Evolutionary conservation across 768 basidiomycete genomes (phyloP).

Genomic region (Phanerochaete sordida): DNA sequence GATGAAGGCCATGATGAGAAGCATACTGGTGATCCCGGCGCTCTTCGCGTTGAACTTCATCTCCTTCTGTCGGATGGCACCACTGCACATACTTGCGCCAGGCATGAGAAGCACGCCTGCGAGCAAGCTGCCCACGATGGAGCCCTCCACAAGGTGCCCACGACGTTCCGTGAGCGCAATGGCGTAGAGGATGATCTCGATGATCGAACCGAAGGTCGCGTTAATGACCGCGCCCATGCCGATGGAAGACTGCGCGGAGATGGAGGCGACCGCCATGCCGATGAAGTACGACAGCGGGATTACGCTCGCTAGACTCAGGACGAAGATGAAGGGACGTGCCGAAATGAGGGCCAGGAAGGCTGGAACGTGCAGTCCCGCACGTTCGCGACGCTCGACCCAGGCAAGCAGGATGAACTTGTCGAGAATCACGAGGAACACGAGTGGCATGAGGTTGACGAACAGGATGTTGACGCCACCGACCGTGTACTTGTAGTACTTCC

Average conservation of each 20-base stretch:
- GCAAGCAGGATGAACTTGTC: slow-evolving; percentile 84
- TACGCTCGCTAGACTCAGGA: slow-evolving; percentile 81
- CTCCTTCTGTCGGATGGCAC: slow-evolving; percentile 87
- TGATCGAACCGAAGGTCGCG: slow-evolving; percentile 97
- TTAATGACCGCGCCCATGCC: slow-evolving; percentile 99
- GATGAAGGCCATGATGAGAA: slow-evolving; percentile 99
- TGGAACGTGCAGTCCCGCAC: slow-evolving; percentile 53
- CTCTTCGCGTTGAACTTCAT: slow-evolving; percentile 99
- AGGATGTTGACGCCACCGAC: slow-evolving; percentile 98
- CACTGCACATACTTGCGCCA: slow-evolving; percentile 91
- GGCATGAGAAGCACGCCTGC: slow-evolving; percentile 98
- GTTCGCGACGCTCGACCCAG: slow-evolving; percentile 57
- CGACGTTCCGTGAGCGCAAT: slow-evolving; percentile 90
- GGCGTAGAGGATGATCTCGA: slow-evolving; percentile 91
- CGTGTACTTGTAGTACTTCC: slow-evolving; percentile 98
- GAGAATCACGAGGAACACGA: slow-evolving; percentile 96
- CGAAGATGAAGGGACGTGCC: slow-evolving; percentile 76
- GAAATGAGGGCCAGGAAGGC: slow-evolving; percentile 66
- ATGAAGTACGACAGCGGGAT: slow-evolving; percentile 99
- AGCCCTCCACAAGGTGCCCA: slow-evolving; percentile 93
- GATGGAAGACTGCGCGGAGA: slow-evolving; percentile 97
- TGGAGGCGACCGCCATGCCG: slow-evolving; percentile 98
- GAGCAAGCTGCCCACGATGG: slow-evolving; percentile 90
- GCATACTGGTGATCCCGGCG: slow-evolving; percentile 97
- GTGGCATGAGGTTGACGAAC: slow-evolving; percentile 90